These are phyloP conservation scores for Helianthus tuberosus DNA, from an alignment of 129 eudicot genomes.

Conservation along the genomic window DNA sequence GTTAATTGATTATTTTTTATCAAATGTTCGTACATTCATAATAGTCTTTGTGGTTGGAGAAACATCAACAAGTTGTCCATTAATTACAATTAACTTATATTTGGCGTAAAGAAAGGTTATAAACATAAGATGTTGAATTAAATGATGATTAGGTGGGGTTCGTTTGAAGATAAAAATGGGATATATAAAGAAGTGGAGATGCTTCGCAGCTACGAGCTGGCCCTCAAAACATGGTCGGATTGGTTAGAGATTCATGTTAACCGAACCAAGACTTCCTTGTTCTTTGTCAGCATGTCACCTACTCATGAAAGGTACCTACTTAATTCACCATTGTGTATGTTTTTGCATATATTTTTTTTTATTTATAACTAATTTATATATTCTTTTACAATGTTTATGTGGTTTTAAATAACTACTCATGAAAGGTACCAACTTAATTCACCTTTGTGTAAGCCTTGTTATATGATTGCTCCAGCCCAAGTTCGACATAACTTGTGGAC, in stretches of 20 bases:
- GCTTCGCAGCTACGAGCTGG: constrained; percentile 66
- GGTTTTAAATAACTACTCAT: no score
- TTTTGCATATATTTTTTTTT: neutral
- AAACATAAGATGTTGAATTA: neutral
- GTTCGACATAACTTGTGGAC: no score
- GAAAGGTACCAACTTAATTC: no score
- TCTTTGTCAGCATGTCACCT: constrained; percentile 86
- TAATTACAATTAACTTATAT: neutral
- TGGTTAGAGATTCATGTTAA: constrained; percentile 75
- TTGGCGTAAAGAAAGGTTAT: constrained; percentile 11
- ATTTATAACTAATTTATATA: neutral
- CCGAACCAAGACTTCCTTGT: constrained; percentile 56
- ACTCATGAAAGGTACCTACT: constrained; percentile 66
- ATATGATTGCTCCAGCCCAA: no score
- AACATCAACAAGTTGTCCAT: constrained; percentile 9
- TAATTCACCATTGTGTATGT: neutral
- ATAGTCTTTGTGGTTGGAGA: constrained; percentile 21
- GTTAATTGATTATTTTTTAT: neutral
- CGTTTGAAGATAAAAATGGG: constrained; percentile 48
- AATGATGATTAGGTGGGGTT: constrained; percentile 65
- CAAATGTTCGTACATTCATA: neutral
- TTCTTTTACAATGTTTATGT: no score
- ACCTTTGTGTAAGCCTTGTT: no score
- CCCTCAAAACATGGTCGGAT: constrained; percentile 74
- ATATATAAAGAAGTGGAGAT: constrained; percentile 57